phyloP scores from a whole-genome alignment of 345 rosid species.

The Aurinia saxatilis region DNA sequence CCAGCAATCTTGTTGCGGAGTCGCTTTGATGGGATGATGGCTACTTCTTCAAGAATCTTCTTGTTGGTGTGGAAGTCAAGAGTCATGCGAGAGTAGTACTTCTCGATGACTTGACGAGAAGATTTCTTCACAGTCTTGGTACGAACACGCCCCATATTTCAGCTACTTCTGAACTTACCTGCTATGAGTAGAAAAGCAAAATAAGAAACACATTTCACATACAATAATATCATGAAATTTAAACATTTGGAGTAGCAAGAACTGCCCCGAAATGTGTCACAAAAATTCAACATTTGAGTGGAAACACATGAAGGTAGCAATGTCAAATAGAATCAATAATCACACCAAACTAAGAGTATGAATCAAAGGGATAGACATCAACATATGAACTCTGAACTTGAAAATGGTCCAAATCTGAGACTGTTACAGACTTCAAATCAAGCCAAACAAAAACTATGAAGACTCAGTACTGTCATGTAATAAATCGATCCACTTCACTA shows the following conservation, averaged over 20 bases:
- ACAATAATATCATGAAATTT: not conserved
- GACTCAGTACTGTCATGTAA: not conserved
- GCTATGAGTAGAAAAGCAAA: not conserved
- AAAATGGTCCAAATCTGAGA: not conserved
- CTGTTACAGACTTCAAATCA: not conserved
- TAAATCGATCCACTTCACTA: not conserved
- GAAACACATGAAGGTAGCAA: not conserved
- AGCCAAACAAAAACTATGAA: not conserved
- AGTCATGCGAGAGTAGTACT: constrained; percentile 81
- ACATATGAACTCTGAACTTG: too few relatives aligned
- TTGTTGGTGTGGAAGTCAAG: constrained; percentile 86
- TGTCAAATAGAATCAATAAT: too few relatives aligned
- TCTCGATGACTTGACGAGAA: constrained; percentile 84
- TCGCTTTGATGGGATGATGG: constrained; percentile 79
- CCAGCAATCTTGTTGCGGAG: constrained; percentile 93
- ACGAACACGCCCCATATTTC: constrained; percentile 74
- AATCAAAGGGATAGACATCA: too few relatives aligned
- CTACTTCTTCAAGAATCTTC: constrained; percentile 79
- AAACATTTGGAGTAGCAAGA: not conserved
- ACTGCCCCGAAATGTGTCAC: not conserved
- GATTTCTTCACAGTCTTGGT: constrained; percentile 91
- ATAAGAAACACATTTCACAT: not conserved
- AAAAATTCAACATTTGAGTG: too few relatives aligned
- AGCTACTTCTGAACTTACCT: constrained; percentile 11
- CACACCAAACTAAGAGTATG: too few relatives aligned